Conservation (phyloP, 78 protist species). For the Dictyostelium citrinum region DNA sequence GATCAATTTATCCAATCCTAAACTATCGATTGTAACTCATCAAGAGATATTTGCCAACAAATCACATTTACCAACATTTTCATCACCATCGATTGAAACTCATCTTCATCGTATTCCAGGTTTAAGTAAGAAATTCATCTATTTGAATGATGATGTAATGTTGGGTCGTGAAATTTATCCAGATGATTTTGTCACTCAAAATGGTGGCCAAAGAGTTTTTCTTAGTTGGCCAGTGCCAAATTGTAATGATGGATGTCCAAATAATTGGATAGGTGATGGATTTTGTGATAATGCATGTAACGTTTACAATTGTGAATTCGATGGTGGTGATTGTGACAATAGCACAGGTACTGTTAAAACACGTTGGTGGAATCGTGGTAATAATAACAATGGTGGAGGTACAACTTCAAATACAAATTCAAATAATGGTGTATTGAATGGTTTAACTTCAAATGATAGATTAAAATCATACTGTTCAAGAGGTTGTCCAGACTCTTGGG, state of each 20-base stretch:
- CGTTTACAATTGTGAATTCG: constrained; percentile 85
- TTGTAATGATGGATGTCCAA: constrained; percentile 94
- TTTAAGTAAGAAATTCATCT: constrained; percentile 91
- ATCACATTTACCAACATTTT: constrained; percentile 96
- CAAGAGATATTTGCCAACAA: constrained; percentile 55
- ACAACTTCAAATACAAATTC: not conserved
- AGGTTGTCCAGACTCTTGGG: constrained; percentile 95
- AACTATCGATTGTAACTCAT: constrained; percentile 87
- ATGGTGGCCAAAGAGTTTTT: constrained; percentile 80
- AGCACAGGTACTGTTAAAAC: constrained; percentile 51
- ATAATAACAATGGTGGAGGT: not conserved
- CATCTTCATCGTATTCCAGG: constrained; percentile 96
- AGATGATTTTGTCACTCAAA: constrained; percentile 90
- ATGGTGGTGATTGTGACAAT: constrained; percentile 92
- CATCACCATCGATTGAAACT: constrained; percentile 97
- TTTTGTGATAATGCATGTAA: constrained; percentile 96
- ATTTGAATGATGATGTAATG: constrained; percentile 97
- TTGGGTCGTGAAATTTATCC: constrained; percentile 92
- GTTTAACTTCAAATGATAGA: not conserved
- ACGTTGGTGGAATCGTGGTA: constrained; percentile 19
- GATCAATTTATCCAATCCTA: constrained; percentile 92
- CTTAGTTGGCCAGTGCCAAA: constrained; percentile 95
- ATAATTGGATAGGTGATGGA: constrained; percentile 94
- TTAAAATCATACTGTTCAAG: constrained; percentile 68
- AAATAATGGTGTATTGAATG: not conserved